phyloP scores from a whole-genome alignment of 441 rosid species.

The Populus tomentosa region DNA sequence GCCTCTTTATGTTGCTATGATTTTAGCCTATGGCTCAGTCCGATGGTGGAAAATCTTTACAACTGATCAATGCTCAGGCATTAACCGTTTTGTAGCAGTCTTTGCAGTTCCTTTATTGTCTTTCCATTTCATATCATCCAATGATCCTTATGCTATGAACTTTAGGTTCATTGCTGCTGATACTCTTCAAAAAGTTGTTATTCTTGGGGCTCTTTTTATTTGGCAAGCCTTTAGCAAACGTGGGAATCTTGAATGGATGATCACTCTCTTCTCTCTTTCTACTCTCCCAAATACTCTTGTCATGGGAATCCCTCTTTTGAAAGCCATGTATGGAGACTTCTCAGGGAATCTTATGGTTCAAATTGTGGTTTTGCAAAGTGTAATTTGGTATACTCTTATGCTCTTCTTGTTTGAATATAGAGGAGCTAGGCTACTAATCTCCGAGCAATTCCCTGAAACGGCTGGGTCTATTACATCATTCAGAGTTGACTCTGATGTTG shows the following conservation, averaged over 20 bases:
- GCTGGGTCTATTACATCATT: conserved; percentile 73
- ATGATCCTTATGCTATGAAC: conserved; percentile 70
- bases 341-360: conserved; percentile 75
- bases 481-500: conserved; percentile 71
- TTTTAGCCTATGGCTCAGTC: conserved; percentile 76
- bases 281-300: conserved; percentile 83
- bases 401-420: conserved; percentile 79
- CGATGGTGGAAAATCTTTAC: conserved; percentile 65
- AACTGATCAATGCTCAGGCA: conserved; percentile 54
- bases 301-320: conserved; percentile 75
- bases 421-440: conserved; percentile 67
- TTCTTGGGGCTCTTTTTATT: conserved; percentile 58
- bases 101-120: conserved; percentile 86
- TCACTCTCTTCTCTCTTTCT: conserved; percentile 71
- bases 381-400: conserved; percentile 83
- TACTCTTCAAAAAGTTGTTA: conserved; percentile 67
- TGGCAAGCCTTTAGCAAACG: conserved; percentile 59
- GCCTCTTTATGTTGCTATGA: conserved; percentile 85
- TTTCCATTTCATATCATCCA: conserved; percentile 77
- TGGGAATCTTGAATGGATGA: conserved; percentile 73
- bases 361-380: conserved; percentile 75
- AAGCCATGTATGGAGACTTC: conserved; percentile 82
- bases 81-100: conserved; percentile 86
- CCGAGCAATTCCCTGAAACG: conserved; percentile 74
- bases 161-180: conserved; percentile 84